Conservation (phyloP, 2,329 filamentous ascomycete genomes). For the Botrytis paeoniae region DNA sequence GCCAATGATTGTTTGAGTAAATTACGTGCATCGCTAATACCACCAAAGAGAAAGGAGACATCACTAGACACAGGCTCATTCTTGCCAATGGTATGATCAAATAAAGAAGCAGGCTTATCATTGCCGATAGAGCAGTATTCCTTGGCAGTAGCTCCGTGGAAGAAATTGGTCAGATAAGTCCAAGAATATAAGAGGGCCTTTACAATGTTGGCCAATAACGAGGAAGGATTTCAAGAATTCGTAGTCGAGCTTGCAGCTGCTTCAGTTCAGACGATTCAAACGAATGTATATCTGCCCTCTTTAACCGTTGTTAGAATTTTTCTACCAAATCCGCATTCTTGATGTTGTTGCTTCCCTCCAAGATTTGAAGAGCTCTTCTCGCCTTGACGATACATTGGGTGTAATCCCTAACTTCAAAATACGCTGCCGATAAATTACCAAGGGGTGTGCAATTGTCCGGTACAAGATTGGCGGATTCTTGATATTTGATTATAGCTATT, state of each 20-base stretch:
- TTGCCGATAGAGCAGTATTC: conserved; percentile 16
- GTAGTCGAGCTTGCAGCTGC: not conserved
- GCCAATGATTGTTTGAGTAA: conserved; percentile 15
- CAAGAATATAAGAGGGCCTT: not conserved
- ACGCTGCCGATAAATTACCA: conserved; percentile 21
- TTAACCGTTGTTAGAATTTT: conserved; percentile 16
- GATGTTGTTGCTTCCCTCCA: not conserved
- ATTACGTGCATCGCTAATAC: conserved; percentile 22
- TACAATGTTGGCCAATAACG: not conserved
- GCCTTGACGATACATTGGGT: conserved; percentile 9
- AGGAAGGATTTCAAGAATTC: not conserved
- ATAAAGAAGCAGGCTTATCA: conserved; percentile 7
- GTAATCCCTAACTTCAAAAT: conserved; percentile 19
- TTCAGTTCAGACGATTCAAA: not conserved
- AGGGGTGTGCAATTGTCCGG: conserved; percentile 36
- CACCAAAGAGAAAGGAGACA: conserved; percentile 23
- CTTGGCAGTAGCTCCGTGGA: not conserved
- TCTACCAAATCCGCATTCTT: not conserved
- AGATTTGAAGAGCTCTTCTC: conserved; percentile 11
- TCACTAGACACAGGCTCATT: not conserved
- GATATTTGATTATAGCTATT: not conserved
- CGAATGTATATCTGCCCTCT: conserved; percentile 2
- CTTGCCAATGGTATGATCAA: not conserved
- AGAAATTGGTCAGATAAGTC: not conserved
- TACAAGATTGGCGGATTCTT: not conserved